Percentiles rank a stretch among this genome's conserved stretches.
These are phyloP conservation scores for Quercus cerris DNA, from an alignment of 306 rosid species.

Conservation along the genomic window DNA sequence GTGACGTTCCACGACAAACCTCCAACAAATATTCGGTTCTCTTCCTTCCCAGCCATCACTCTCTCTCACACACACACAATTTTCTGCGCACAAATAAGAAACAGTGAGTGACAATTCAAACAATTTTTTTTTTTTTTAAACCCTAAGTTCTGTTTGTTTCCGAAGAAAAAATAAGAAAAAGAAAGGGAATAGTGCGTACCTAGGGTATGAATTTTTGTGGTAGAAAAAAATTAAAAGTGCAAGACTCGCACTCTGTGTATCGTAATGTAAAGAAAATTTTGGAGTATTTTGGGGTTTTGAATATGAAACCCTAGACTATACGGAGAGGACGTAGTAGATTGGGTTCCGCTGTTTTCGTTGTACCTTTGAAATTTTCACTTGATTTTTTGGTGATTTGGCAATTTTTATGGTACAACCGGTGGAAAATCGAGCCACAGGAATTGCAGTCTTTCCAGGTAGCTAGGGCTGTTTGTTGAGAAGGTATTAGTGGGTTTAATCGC, in stretches of 20 bases:
- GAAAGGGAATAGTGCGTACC: slow-evolving; percentile 14
- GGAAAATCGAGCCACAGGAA: background rate
- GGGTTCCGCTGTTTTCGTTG: background rate
- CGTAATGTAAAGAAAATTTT: background rate
- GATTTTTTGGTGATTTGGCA: background rate
- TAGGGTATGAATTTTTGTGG: background rate
- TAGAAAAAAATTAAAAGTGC: background rate
- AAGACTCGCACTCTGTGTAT: background rate
- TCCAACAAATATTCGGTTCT: slow-evolving; percentile 83
- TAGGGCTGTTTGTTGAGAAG: background rate
- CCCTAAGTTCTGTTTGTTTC: background rate
- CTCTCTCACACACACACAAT: background rate
- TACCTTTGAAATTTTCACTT: background rate
- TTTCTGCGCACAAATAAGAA: slow-evolving; percentile 1
- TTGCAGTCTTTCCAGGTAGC: background rate
- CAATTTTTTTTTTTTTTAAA: background rate
- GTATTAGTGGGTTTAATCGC: background rate
- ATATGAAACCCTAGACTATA: slow-evolving; percentile 23
- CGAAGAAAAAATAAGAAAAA: background rate
- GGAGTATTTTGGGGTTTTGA: slow-evolving; percentile 23
- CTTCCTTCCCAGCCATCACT: slow-evolving; percentile 83
- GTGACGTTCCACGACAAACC: slow-evolving; percentile 86
- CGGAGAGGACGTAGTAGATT: background rate
- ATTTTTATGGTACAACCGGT: background rate
- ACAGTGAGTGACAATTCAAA: background rate